Evolutionary conservation across 768 basidiomycete species (phyloP), one percentile per base, ranked within the genome.

Genomic region (Lentinula edodes): DNA sequence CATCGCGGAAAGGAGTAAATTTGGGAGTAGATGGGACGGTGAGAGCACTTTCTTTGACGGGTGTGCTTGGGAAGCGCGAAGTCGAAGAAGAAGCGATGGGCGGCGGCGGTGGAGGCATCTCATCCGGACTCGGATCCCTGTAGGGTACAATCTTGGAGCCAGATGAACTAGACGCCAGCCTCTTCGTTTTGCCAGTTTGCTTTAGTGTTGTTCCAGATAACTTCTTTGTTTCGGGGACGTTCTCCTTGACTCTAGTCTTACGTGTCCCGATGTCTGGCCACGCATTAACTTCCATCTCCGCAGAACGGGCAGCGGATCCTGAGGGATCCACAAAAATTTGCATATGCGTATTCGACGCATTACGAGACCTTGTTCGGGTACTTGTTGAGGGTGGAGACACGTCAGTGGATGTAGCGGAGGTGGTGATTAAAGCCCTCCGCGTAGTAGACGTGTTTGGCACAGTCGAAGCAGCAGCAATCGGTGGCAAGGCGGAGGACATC

Each of bases 261-360:
- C 90, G 88, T 62, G 90, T 86, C 18, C 89, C 91, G 1, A 93
- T 70, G 62, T 92, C 90, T 35, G 83, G 80, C 82, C 87, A 93
- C 15, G 83, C 75, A 57, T 81, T 82, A 9, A 72, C 64, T 53
- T 73, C 66, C n/a, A 70, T 72, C 20, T 77, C 74, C 8, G 77
- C 78, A 12, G 77, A 73, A 52, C 79, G 76, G 1, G 80, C 75
- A 51, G 79, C 78, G 46, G 75, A 73, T 42, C 84, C 87, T 5
- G 80, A 73, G 12, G 88, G 86, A 67, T 92, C 91, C n/a, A 88
- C 79, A 69, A 90, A 91, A 35, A 92, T 75, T 63, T 83, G 85
- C 57, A 92, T 73, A 41, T 84, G 83, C 15, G 79, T 74, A 63
- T 88, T 91, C 5, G 84, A 74, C 38, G 74, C 80, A 64, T 41